Conservation (phyloP, 2,329 filamentous ascomycete species). For the Penicillium sp. region DNA sequence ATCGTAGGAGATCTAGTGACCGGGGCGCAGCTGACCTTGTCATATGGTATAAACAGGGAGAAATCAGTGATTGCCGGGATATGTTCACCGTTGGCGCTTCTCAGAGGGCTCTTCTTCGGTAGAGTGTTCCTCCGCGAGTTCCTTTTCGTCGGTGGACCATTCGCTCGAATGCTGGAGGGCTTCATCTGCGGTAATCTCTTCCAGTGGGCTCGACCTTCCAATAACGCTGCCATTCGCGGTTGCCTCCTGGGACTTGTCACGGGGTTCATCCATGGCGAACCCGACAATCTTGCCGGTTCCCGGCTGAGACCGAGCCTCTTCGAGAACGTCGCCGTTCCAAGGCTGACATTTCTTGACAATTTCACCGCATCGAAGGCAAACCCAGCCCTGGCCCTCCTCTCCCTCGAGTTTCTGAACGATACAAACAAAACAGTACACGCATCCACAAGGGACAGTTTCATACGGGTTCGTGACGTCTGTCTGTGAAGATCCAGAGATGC, state of each 20-base stretch:
- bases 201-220: conserved; percentile 26
- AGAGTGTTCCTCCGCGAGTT: conserved; percentile 24
- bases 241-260: background rate
- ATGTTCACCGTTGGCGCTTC: conserved; percentile 2
- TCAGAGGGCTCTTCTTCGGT: conserved; percentile 7
- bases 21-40: background rate
- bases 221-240: background rate
- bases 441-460: conserved; percentile 84
- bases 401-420: conserved; percentile 86
- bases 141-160: conserved; percentile 42
- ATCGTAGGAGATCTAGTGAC: conserved; percentile 16
- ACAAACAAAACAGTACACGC: conserved; percentile 95
- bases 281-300: conserved; percentile 47
- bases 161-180: conserved; percentile 41
- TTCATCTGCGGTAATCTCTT: conserved; percentile 38
- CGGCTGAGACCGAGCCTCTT: conserved; percentile 40
- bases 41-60: conserved; percentile 9
- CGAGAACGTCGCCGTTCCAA: conserved; percentile 86
- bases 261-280: conserved; percentile 39
- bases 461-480: conserved; percentile 98
- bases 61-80: background rate
- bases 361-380: conserved; percentile 85
- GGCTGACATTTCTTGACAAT: conserved; percentile 82
- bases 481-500: conserved; percentile 82
- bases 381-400: conserved; percentile 94